Conservation (phyloP, 2,329 filamentous ascomycete genomes). For the Ophiostoma piceae region DNA sequence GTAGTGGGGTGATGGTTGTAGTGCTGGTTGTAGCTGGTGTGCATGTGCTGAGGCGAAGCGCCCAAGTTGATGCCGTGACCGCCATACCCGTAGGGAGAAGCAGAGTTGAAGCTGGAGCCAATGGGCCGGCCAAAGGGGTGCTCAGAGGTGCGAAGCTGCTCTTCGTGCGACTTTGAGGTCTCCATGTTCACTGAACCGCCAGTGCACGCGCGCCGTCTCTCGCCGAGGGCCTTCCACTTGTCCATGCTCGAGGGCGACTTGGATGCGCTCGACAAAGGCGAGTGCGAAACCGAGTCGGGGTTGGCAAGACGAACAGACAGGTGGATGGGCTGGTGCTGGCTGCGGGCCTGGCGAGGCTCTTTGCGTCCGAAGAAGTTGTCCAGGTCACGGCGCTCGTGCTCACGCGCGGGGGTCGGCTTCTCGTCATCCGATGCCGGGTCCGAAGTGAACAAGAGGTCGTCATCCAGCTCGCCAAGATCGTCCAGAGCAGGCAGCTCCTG, state of each 20-base stretch:
- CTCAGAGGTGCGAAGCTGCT: slow-evolving; percentile 40
- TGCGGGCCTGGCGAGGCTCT: slow-evolving; percentile 29
- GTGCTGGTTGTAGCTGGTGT: slow-evolving; percentile 23
- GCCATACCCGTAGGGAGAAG: not conserved
- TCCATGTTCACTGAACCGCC: slow-evolving; percentile 41
- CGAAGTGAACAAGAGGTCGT: slow-evolving; percentile 69
- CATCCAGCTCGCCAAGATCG: slow-evolving; percentile 61
- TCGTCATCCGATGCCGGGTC: slow-evolving; percentile 42
- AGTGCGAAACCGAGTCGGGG: not conserved
- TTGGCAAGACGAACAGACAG: slow-evolving; percentile 59
- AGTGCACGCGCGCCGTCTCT: slow-evolving; percentile 66
- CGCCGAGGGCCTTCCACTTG: slow-evolving; percentile 85
- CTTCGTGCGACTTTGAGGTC: slow-evolving; percentile 44
- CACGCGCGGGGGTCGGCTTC: slow-evolving; percentile 32
- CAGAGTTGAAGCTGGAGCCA: slow-evolving; percentile 37
- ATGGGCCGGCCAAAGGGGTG: slow-evolving; percentile 37
- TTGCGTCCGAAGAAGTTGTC: slow-evolving; percentile 27
- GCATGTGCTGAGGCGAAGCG: slow-evolving; percentile 19
- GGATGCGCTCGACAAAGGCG: slow-evolving; percentile 16
- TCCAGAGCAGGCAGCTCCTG: slow-evolving; percentile 39
- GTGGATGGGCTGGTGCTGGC: slow-evolving; percentile 31
- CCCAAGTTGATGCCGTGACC: slow-evolving; percentile 4
- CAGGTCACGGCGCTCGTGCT: slow-evolving; percentile 31
- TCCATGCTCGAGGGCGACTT: slow-evolving; percentile 59
- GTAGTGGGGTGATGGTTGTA: slow-evolving; percentile 27